Conservation (phyloP, 345 rosid genomes). For the Erucastrum elatum region DNA sequence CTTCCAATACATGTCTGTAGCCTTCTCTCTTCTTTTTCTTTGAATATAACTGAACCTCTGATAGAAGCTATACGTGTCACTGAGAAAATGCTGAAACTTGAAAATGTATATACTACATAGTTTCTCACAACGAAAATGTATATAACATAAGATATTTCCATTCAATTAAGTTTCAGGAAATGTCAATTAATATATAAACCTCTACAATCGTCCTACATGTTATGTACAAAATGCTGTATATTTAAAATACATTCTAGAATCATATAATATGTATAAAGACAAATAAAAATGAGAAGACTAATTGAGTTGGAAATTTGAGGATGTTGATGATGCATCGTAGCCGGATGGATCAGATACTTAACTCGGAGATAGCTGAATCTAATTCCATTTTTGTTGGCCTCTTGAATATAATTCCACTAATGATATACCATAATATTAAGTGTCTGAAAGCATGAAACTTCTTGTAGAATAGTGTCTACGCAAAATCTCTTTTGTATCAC, state of each 20-base stretch:
- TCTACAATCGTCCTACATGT: background rate
- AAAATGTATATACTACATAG: background rate
- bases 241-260: background rate
- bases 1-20: background rate
- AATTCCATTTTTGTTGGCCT: background rate
- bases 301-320: background rate
- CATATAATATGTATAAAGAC: background rate
- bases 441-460: background rate
- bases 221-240: background rate
- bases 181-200: background rate
- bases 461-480: background rate
- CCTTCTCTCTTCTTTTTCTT: background rate
- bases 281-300: background rate
- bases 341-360: background rate
- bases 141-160: background rate
- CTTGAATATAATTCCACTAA: background rate
- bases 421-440: background rate
- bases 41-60: background rate
- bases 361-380: background rate
- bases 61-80: background rate
- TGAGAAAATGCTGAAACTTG: background rate
- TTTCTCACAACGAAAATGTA: background rate
- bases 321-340: background rate
- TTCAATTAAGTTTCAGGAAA: background rate
- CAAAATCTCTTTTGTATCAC: background rate